Evolutionary conservation across 2,329 filamentous ascomycete genomes (phyloP).

Genomic region (Leptographium radiaticola): DNA sequence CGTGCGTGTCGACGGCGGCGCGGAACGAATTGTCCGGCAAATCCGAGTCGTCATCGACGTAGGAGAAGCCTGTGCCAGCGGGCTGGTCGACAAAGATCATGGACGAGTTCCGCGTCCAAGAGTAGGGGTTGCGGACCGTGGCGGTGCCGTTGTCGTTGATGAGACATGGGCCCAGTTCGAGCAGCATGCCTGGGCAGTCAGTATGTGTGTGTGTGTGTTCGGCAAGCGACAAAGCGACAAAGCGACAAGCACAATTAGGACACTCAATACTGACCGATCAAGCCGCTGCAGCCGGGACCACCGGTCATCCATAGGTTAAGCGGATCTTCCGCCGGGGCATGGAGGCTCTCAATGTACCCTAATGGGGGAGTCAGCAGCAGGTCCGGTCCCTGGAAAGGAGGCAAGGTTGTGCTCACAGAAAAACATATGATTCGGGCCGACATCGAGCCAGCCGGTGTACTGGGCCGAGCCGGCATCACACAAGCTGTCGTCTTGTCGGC

Average conservation of each 20-base stretch:
- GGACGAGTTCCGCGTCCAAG: conserved; percentile 46
- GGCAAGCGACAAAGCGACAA: too few relatives aligned
- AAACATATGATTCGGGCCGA: conserved; percentile 33
- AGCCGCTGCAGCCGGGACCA: conserved; percentile 25
- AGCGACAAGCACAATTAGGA: too few relatives aligned
- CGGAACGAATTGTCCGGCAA: conserved; percentile 33
- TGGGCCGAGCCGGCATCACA: conserved; percentile 1
- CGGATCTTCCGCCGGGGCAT: conserved; percentile 15
- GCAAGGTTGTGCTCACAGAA: conserved; percentile 30
- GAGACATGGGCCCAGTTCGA: conserved; percentile 29
- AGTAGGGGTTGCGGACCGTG: conserved; percentile 34
- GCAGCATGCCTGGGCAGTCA: conserved; percentile 13
- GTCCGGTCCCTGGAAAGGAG: too few relatives aligned
- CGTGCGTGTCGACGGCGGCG: conserved; percentile 22
- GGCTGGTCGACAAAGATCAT: conserved; percentile 50
- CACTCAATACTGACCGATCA: conserved; percentile 22
- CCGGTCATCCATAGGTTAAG: conserved; percentile 25
- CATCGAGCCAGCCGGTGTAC: conserved; percentile 6
- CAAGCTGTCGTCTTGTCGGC: conserved; percentile 1
- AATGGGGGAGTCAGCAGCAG: not conserved
- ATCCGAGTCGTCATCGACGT: conserved; percentile 17
- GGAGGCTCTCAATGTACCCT: conserved; percentile 43
- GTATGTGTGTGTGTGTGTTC: too few relatives aligned
- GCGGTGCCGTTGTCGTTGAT: conserved; percentile 29
- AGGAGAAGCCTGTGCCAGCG: conserved; percentile 43